Conservation (phyloP, 208 protist genomes). For the Leishmania arabica region DNA sequence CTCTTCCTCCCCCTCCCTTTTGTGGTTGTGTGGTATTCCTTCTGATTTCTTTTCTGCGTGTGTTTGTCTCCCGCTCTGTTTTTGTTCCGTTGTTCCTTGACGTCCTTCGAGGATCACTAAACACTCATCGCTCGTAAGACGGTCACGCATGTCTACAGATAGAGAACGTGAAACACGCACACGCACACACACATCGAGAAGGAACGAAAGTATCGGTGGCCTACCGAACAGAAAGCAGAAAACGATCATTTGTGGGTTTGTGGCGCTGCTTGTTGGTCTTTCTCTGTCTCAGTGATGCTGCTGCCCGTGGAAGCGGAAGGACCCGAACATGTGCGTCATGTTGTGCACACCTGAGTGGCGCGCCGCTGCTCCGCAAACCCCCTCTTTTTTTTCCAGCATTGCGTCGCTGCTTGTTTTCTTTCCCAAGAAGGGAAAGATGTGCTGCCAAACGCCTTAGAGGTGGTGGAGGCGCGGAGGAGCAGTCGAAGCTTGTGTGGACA, state of each 20-base stretch:
- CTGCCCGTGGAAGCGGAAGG: conserved; percentile 5
- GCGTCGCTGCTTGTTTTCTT: background rate
- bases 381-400: background rate
- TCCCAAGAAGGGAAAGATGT: background rate
- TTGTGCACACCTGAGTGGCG: background rate
- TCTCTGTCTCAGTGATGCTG: background rate
- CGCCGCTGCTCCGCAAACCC: background rate
- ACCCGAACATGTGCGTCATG: background rate
- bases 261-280: background rate
- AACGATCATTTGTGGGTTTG: background rate
- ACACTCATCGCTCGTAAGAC: no score
- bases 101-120: no score
- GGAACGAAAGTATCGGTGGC: no score
- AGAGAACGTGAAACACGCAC: no score
- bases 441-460: background rate
- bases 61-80: no score
- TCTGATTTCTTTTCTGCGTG: background rate
- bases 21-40: background rate
- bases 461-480: background rate
- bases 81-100: background rate
- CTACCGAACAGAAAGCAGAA: background rate
- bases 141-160: no score
- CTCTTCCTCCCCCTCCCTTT: background rate
- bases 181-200: no score
- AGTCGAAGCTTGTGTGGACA: background rate